Percentiles rank a stretch among this genome's conserved stretches.
phyloP scores from a whole-genome alignment of 108 stramenopile genomes.

The Cyclotella kingstonii region DNA sequence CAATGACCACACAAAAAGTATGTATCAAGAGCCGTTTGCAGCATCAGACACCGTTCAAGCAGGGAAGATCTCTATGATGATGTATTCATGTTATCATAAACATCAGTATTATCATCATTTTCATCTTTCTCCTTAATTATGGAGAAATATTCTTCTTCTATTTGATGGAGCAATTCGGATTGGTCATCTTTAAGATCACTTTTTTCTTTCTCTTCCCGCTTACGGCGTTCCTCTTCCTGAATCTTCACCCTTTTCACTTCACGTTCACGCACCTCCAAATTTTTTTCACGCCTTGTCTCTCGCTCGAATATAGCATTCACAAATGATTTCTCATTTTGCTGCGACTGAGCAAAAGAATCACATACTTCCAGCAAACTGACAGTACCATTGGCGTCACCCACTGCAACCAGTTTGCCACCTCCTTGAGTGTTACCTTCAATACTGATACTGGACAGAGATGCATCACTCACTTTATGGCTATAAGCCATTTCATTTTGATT shows the following conservation, averaged over 20 bases:
- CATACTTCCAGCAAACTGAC: conserved; percentile 84
- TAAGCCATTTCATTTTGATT: conserved; percentile 86
- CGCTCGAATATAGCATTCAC: conserved; percentile 80
- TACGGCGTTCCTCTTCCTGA: conserved; percentile 46
- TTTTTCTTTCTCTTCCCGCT: conserved; percentile 27
- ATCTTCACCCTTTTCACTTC: conserved; percentile 46
- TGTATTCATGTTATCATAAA: no score
- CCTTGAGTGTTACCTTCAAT: conserved; percentile 63
- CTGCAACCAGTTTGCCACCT: conserved; percentile 76
- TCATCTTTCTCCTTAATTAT: neutral
- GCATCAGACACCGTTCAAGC: no score
- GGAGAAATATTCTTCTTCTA: conserved; percentile 13
- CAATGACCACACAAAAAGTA: no score
- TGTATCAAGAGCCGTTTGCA: no score
- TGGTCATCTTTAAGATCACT: conserved; percentile 6
- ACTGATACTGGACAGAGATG: conserved; percentile 64
- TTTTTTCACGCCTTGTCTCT: conserved; percentile 85
- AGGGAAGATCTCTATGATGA: no score
- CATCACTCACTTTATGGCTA: conserved; percentile 84
- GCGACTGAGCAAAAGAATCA: conserved; percentile 55
- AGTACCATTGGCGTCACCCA: conserved; percentile 82
- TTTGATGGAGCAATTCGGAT: conserved; percentile 7
- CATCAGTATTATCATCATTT: neutral
- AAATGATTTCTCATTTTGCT: conserved; percentile 67
- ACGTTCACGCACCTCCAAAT: conserved; percentile 63